A percentile compares a stretch with the other conserved stretches of the same genome.
Conservation (phyloP, 805 yeast species). For the Candida andamanensis region DNA sequence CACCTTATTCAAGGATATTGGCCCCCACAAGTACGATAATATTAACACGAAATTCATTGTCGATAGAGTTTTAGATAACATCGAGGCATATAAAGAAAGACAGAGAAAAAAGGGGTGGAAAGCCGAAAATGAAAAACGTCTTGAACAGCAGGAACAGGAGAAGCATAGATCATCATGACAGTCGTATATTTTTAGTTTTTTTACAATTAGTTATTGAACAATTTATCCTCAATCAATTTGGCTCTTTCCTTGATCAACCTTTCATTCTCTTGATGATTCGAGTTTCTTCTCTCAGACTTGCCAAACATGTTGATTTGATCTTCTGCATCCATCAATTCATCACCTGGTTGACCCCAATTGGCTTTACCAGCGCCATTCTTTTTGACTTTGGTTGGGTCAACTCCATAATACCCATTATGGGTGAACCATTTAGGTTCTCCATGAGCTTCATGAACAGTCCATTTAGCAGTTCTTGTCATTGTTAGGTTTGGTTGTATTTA, state of each 20-base stretch:
- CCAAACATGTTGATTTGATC: constrained; percentile 26
- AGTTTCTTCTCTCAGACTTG: constrained; percentile 30
- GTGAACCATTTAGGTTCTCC: constrained; percentile 70
- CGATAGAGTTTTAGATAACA: constrained; percentile 62
- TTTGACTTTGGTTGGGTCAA: constrained; percentile 72
- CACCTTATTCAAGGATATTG: constrained; percentile 36
- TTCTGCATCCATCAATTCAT: constrained; percentile 61
- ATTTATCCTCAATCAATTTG: constrained; percentile 4
- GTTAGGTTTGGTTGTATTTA: too few species aligned
- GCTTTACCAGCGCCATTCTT: constrained; percentile 82
- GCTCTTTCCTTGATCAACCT: constrained; percentile 16
- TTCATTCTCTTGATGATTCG: constrained; percentile 34
- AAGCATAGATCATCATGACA: too few species aligned
- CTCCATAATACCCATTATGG: constrained; percentile 63
- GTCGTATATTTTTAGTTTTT: background rate
- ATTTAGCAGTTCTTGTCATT: constrained; percentile 81
- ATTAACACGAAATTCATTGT: constrained; percentile 71
- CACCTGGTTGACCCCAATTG: constrained; percentile 85
- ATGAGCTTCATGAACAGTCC: constrained; percentile 61
- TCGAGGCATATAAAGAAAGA: constrained; percentile 74
- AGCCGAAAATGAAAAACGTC: constrained; percentile 38
- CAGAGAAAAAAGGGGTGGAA: constrained; percentile 86
- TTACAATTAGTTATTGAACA: constrained; percentile 1
- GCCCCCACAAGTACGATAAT: constrained; percentile 54
- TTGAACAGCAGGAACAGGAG: constrained; percentile 19